Percentiles rank a stretch among this genome's conserved stretches.
phyloP scores from a whole-genome alignment of 2,329 filamentous ascomycete genomes.

The Penicillium sp. region DNA sequence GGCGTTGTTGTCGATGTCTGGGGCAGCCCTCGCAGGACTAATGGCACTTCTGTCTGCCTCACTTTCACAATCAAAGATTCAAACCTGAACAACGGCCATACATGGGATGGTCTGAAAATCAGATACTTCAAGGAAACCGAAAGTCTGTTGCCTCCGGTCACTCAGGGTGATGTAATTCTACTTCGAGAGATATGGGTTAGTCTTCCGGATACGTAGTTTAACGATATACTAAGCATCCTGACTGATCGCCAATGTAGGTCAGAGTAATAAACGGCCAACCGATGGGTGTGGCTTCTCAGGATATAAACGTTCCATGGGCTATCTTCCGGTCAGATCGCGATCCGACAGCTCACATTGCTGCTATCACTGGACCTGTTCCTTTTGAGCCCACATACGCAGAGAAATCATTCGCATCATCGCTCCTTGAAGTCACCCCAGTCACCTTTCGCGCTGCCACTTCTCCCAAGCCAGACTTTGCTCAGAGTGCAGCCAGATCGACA shows the following conservation, averaged over 20 bases:
- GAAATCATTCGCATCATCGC: constrained; percentile 31
- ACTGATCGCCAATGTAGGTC: constrained; percentile 24
- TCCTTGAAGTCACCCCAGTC: constrained; percentile 31
- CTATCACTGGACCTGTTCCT: constrained; percentile 34
- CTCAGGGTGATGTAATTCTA: constrained; percentile 67
- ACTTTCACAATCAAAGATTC: constrained; percentile 66
- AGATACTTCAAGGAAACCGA: constrained; percentile 64
- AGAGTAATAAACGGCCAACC: constrained; percentile 25
- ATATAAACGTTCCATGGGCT: constrained; percentile 37
- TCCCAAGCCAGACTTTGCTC: constrained; percentile 1
- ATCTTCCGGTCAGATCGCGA: constrained; percentile 38
- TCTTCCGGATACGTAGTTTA: constrained; percentile 4
- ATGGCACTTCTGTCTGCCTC: constrained; percentile 64
- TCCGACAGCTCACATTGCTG: constrained; percentile 24
- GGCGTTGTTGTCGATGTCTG: constrained; percentile 73
- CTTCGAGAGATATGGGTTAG: constrained; percentile 62
- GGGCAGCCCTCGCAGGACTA: constrained; percentile 54
- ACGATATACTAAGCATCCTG: constrained; percentile 3
- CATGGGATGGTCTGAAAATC: constrained; percentile 54
- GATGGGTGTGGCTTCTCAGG: constrained; percentile 34
- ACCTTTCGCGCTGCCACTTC: constrained; percentile 18
- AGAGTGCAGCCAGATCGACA: constrained; percentile 13
- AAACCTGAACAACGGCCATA: constrained; percentile 49
- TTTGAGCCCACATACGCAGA: constrained; percentile 35
- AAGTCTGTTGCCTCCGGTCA: constrained; percentile 49